A percentile compares a stretch with the other conserved stretches of the same genome.
Evolutionary conservation across 352 stramenopile species (phyloP).

Genomic region (Phytopythium oedochilum): DNA sequence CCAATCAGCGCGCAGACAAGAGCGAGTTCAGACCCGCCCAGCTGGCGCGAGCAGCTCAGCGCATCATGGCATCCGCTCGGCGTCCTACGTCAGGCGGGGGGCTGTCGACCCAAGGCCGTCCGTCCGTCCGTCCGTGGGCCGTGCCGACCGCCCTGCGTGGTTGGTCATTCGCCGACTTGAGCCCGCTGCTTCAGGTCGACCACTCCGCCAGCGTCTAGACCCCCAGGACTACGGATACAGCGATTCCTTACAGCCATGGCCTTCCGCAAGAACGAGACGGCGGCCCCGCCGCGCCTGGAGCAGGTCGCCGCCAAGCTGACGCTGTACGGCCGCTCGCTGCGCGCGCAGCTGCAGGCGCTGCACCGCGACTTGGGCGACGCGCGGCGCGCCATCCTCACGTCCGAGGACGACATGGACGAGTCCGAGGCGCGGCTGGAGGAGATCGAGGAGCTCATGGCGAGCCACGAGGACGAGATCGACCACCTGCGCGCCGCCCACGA

Average conservation of each 20-base stretch:
- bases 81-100: not conserved
- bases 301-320: slow-evolving; percentile 44
- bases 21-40: not conserved
- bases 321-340: slow-evolving; percentile 33
- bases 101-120: not conserved
- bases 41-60: not conserved
- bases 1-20: slow-evolving; percentile 1
- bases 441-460: slow-evolving; percentile 57
- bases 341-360: slow-evolving; percentile 32
- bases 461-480: slow-evolving; percentile 40
- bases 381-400: slow-evolving; percentile 32
- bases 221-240: no score
- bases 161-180: not conserved
- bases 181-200: not conserved
- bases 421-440: slow-evolving; percentile 46
- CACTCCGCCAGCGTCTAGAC: no score
- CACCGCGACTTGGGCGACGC: slow-evolving; percentile 27
- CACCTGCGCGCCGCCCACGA: slow-evolving; percentile 12
- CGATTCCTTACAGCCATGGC: no score
- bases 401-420: slow-evolving; percentile 50
- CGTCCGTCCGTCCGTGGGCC: not conserved
- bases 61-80: slow-evolving; percentile 2
- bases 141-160: no score
- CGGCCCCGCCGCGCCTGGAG: slow-evolving; percentile 28
- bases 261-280: not conserved